Base-by-base conservation (phyloP, 495 filamentous ascomycete species). In the Annulohypoxylon maeteangense region DNA sequence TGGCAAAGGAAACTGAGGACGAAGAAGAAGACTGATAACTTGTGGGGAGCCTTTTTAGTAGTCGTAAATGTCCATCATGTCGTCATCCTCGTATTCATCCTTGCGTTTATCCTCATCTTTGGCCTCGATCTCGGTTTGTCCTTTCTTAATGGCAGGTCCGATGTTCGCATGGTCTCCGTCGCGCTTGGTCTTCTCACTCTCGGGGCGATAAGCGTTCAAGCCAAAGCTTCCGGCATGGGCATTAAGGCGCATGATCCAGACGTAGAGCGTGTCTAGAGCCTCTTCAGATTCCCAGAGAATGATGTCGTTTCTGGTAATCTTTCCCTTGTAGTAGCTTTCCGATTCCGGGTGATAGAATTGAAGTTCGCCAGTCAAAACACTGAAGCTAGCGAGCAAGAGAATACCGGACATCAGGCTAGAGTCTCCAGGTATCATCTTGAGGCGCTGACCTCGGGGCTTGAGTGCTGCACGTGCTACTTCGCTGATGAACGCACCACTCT, bases 231-330 rank as follows among this genome's bases (percentile, higher is more conserved):
- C 27, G 27, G 27, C 27, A 3, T 29, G 27, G 27, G 27, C 27
- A 29, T 29, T 29, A 6, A 29, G 27, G 32, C 10, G 7, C 32
- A 5, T 36, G 32, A 36, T 36, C 45, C 45, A 53, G 3, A 27
- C 4, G 7, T 42, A 42, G 14, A 63, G 22, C 7, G 16, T 1
- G 2, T 8, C 12, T 3, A 63, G 1, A 0, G 47, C 60, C 31
- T 27, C 45, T 14, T 63, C 60, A 18, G 31, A 63, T 31, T 63
- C 60, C 60, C 45, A 42, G 32, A 63, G 20, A 14, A 50, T n/a
- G 22, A 47, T 31, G 34, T 62, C 59, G n/a, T n/a, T n/a, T n/a
- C 42, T 48, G 18, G 8, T 20, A 7, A 22, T 29, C 1, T 11
- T 8, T 20, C 4, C n/a, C n/a, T n/a, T n/a, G n/a, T n/a, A n/a